Percentiles rank a stretch among this genome's conserved stretches.
Evolutionary conservation across 495 filamentous ascomycete species (phyloP).

Genomic region (Hypoxylon trugodes): DNA sequence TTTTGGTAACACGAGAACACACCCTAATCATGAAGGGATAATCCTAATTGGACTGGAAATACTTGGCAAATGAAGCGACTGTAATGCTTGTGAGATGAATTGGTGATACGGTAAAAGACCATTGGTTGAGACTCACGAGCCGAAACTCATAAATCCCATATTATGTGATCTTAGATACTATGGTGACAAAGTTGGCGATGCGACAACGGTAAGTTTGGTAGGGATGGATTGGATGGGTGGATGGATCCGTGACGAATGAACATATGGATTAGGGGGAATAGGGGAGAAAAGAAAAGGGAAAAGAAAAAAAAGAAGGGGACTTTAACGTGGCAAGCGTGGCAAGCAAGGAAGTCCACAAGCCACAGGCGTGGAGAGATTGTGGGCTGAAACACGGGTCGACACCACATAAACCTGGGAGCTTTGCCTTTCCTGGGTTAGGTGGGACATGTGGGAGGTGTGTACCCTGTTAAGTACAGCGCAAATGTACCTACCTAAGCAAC

Average conservation of each 20-base stretch:
- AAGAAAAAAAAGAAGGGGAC: too few species aligned
- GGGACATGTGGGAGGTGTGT: conserved; percentile 8
- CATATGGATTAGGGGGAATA: too few species aligned
- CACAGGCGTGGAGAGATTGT: conserved; percentile 16
- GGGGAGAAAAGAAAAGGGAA: neutral
- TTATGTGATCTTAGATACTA: neutral
- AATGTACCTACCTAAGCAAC: too few species aligned
- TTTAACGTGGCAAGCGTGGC: conserved; percentile 8
- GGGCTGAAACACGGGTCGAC: conserved; percentile 33
- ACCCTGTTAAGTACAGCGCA: conserved; percentile 21
- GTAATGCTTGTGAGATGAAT: too few species aligned
- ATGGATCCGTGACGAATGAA: too few species aligned
- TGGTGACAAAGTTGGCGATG: neutral
- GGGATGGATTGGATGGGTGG: neutral
- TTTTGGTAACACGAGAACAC: neutral
- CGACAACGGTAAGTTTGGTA: neutral
- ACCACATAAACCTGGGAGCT: too few species aligned
- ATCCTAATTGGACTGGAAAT: neutral
- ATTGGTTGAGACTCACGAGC: neutral
- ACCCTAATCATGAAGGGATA: neutral
- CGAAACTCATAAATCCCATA: neutral
- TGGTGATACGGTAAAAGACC: neutral
- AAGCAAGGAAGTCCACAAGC: conserved; percentile 15
- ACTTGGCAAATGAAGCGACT: neutral
- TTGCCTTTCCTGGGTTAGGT: conserved; percentile 7